Conservation (phyloP, 2,329 filamentous ascomycete genomes). For the Annulohypoxylon truncatum region DNA sequence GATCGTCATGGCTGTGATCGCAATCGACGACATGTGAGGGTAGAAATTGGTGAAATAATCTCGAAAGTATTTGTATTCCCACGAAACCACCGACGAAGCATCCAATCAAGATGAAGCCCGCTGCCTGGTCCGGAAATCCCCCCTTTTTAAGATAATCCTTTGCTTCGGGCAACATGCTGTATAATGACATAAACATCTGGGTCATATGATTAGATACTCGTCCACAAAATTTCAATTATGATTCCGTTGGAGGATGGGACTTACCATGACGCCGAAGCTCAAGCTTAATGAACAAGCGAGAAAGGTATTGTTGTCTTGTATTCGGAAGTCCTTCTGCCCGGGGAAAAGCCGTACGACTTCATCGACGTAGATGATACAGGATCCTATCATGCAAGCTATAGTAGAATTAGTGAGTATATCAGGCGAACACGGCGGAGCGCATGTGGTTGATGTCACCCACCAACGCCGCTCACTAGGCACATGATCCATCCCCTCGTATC, state of each 20-base stretch:
- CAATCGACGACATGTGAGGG: conserved; percentile 85
- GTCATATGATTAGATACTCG: background rate
- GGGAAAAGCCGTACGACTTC: conserved; percentile 78
- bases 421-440: conserved; percentile 4
- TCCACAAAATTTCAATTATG: background rate
- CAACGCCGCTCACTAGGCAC: conserved; percentile 81
- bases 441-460: conserved; percentile 56
- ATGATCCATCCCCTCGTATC: conserved; percentile 96
- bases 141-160: conserved; percentile 79
- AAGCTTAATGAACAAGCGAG: conserved; percentile 88
- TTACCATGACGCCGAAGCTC: conserved; percentile 95
- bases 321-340: conserved; percentile 80
- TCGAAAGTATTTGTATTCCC: conserved; percentile 79
- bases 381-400: conserved; percentile 75
- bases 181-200: conserved; percentile 90
- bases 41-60: conserved; percentile 77
- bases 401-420: conserved; percentile 32
- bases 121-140: conserved; percentile 72
- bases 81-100: conserved; percentile 79
- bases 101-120: conserved; percentile 75
- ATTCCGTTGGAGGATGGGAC: conserved; percentile 44
- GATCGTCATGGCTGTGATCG: conserved; percentile 76
- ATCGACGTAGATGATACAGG: conserved; percentile 89
- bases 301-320: conserved; percentile 90
- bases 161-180: conserved; percentile 91